These are phyloP conservation scores for Heliosperma pusillum DNA, from an alignment of 148 eudicot species.

Conservation along the genomic window DNA sequence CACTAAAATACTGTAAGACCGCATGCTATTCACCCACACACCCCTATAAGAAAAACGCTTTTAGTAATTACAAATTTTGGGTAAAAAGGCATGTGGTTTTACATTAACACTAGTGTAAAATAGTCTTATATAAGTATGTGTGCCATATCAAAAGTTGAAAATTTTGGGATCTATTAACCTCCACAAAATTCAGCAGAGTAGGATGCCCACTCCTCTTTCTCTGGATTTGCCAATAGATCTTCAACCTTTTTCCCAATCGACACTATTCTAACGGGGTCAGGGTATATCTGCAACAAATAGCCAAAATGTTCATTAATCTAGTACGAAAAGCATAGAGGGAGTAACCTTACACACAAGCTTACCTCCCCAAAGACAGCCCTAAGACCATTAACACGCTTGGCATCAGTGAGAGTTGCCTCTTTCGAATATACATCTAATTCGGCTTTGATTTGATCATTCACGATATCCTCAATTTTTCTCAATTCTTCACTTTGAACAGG, in stretches of 20 bases:
- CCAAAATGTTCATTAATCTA: constrained; percentile 9
- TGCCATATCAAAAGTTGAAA: neutral
- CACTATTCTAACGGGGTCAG: constrained; percentile 94
- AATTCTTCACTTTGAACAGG: constrained; percentile 82
- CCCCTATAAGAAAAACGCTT: too few species aligned
- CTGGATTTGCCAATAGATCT: constrained; percentile 76
- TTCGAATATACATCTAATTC: constrained; percentile 75
- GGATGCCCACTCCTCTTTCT: constrained; percentile 64
- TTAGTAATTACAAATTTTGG: too few species aligned
- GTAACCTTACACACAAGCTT: constrained; percentile 13
- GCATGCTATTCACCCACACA: neutral
- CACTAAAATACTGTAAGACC: neutral
- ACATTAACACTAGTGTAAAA: too few species aligned
- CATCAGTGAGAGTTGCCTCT: constrained; percentile 78
- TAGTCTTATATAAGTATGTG: neutral
- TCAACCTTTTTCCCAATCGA: constrained; percentile 82
- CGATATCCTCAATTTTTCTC: constrained; percentile 72
- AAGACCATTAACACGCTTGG: constrained; percentile 79
- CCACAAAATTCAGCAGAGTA: constrained; percentile 94
- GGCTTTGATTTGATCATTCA: constrained; percentile 85
- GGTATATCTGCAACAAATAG: constrained; percentile 61
- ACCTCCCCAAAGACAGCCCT: constrained; percentile 99
- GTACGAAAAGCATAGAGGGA: neutral
- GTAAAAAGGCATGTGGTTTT: too few species aligned
- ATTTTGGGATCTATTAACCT: constrained; percentile 33